phyloP scores from a whole-genome alignment of 805 yeast genomes.

The Saturnispora sanitii region DNA sequence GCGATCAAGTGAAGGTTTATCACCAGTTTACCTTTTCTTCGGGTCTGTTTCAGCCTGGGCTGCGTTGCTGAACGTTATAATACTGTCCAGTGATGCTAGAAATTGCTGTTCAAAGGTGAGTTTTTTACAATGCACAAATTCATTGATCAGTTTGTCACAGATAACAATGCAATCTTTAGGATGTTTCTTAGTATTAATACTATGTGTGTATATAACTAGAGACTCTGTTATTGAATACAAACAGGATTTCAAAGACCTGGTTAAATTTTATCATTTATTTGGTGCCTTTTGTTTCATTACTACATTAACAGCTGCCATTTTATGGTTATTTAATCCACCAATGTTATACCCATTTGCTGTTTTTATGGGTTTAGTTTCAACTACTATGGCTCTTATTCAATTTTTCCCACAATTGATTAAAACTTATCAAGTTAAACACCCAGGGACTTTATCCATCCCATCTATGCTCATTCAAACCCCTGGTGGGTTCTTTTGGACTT shows the following conservation, averaged over 20 bases:
- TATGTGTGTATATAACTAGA: slow-evolving; percentile 41
- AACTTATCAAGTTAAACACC: slow-evolving; percentile 57
- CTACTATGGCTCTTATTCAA: slow-evolving; percentile 56
- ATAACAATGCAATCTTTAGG: slow-evolving; percentile 54
- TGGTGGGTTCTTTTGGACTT: slow-evolving; percentile 76
- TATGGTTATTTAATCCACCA: slow-evolving; percentile 13
- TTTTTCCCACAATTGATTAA: slow-evolving; percentile 73
- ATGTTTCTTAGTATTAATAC: slow-evolving; percentile 45
- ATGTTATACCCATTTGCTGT: slow-evolving; percentile 37
- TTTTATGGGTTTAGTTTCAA: slow-evolving; percentile 54
- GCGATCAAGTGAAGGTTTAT: slow-evolving; percentile 65
- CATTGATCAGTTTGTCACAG: slow-evolving; percentile 58
- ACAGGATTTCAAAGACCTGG: slow-evolving; percentile 34
- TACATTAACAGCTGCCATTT: slow-evolving; percentile 27
- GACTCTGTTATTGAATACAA: slow-evolving; percentile 38
- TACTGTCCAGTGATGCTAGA: slow-evolving; percentile 52
- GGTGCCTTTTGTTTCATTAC: slow-evolving; percentile 28
- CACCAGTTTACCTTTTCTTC: slow-evolving; percentile 59
- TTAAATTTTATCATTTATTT: slow-evolving; percentile 33
- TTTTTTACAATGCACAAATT: slow-evolving; percentile 51
- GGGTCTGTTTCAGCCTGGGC: slow-evolving; percentile 64
- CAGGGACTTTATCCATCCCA: slow-evolving; percentile 69
- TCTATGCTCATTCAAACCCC: slow-evolving; percentile 88
- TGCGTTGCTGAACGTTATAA: slow-evolving; percentile 54
- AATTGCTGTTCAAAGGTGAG: slow-evolving; percentile 41